Percentiles rank a stretch among this genome's conserved stretches.
Evolutionary conservation across 768 basidiomycete species (phyloP).

Genomic region (Suillus luteus): DNA sequence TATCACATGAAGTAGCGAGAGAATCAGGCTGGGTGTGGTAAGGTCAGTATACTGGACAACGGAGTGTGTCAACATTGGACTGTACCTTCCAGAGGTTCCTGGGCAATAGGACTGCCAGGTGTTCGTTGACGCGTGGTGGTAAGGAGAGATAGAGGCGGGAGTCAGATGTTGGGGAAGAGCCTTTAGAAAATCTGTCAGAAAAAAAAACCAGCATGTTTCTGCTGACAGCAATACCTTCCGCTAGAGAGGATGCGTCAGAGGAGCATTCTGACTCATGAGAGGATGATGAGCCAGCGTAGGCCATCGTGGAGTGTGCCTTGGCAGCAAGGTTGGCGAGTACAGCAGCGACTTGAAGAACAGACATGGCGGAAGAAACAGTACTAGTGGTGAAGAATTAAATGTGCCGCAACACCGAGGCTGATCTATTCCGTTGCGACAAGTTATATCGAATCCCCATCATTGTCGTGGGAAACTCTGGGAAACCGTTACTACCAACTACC

Average conservation of each 20-base stretch:
- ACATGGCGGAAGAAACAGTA: slow-evolving; percentile 28
- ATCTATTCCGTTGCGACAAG: slow-evolving; percentile 29
- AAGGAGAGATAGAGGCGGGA: slow-evolving; percentile 20
- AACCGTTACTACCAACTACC: not conserved
- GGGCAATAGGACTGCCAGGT: slow-evolving; percentile 75
- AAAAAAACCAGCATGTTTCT: not conserved
- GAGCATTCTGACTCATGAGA: slow-evolving; percentile 16
- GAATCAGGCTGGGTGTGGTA: slow-evolving; percentile 53
- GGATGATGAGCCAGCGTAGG: slow-evolving; percentile 3
- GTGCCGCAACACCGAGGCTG: slow-evolving; percentile 9
- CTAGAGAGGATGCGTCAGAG: slow-evolving; percentile 22
- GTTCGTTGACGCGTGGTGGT: slow-evolving; percentile 53
- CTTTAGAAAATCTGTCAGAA: slow-evolving; percentile 14
- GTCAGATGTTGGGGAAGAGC: slow-evolving; percentile 18
- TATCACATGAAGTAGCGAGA: slow-evolving; percentile 66
- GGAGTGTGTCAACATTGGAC: slow-evolving; percentile 8
- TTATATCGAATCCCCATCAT: slow-evolving; percentile 30
- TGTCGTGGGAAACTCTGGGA: slow-evolving; percentile 28
- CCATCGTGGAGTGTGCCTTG: slow-evolving; percentile 17
- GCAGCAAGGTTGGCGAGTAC: slow-evolving; percentile 27
- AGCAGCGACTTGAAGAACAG: slow-evolving; percentile 27
- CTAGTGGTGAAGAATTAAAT: slow-evolving; percentile 8
- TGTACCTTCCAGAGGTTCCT: slow-evolving; percentile 74
- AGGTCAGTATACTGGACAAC: slow-evolving; percentile 14
- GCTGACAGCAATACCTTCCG: slow-evolving; percentile 19